Percentiles rank a stretch among this genome's conserved stretches.
Evolutionary conservation across 495 filamentous ascomycete genomes (phyloP).

Genomic region (Halenospora varia): DNA sequence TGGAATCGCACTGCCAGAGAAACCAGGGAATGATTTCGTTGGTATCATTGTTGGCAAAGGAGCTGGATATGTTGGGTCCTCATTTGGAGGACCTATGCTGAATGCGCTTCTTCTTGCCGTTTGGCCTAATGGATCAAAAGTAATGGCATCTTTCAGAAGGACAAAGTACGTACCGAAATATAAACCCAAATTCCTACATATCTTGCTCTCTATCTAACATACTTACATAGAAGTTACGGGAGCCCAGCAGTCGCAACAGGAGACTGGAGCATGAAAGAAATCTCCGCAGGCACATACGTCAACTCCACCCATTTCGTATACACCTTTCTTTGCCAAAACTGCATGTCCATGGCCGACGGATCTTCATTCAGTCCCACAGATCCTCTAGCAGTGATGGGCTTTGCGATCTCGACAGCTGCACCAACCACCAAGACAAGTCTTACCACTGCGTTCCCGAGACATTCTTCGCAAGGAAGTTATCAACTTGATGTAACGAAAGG

Average conservation of each 20-base stretch:
- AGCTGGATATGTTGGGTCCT: constrained; percentile 50
- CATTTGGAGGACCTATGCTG: constrained; percentile 50
- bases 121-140: constrained; percentile 38
- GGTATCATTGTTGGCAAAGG: constrained; percentile 22
- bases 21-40: constrained; percentile 40
- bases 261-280: constrained; percentile 26
- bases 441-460: background rate
- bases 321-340: constrained; percentile 37
- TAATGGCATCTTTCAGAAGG: constrained; percentile 51
- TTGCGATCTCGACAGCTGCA: background rate
- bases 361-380: background rate
- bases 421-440: background rate
- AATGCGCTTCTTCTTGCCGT: constrained; percentile 50
- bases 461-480: background rate
- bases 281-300: constrained; percentile 30
- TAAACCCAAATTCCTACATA: no score
- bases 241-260: constrained; percentile 41
- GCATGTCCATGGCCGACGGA: constrained; percentile 18
- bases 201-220: background rate
- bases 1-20: constrained; percentile 47
- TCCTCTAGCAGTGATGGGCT: background rate
- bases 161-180: constrained; percentile 33
- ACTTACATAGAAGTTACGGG: constrained; percentile 42
- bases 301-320: constrained; percentile 34
- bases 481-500: background rate